These are phyloP conservation scores for Trichoderma endophyticum DNA, from an alignment of 2,329 filamentous ascomycete genomes.

Conservation along the genomic window DNA sequence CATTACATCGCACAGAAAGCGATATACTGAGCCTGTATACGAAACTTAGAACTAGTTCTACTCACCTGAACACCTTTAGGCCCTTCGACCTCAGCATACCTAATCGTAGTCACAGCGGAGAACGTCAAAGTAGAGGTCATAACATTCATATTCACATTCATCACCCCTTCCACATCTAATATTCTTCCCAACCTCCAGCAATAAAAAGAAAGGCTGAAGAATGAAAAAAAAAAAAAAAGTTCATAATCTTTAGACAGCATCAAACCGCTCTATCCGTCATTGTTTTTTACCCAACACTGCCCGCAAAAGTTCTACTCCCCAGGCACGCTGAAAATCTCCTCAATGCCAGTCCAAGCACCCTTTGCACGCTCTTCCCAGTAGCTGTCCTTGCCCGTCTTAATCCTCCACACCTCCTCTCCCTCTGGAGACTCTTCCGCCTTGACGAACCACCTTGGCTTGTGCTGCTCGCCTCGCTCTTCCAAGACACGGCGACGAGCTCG, in stretches of 20 bases:
- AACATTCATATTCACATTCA: not conserved
- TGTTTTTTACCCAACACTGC: constrained; percentile 8
- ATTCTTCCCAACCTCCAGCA: not conserved
- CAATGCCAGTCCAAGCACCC: constrained; percentile 61
- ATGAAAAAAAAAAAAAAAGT: not conserved
- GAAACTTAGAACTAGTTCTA: not conserved
- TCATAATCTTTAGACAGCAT: not conserved
- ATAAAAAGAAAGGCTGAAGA: not conserved
- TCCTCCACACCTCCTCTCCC: constrained; percentile 68
- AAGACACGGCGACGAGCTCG: constrained; percentile 68
- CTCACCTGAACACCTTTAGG: not conserved
- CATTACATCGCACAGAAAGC: not conserved
- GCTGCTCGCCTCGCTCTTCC: constrained; percentile 69
- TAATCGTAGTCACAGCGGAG: not conserved
- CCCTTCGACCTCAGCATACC: too few species aligned
- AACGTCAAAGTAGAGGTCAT: not conserved
- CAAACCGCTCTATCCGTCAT: not conserved
- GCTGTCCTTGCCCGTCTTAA: constrained; percentile 77
- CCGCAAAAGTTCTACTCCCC: constrained; percentile 24
- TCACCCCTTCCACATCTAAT: not conserved
- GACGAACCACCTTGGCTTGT: constrained; percentile 82
- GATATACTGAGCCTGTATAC: not conserved
- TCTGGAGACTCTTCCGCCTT: constrained; percentile 58
- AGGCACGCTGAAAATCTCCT: constrained; percentile 46
- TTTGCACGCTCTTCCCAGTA: constrained; percentile 87